These are phyloP conservation scores for Penicillium coprophilum DNA, from an alignment of 495 filamentous ascomycete species.

Conservation along the genomic window DNA sequence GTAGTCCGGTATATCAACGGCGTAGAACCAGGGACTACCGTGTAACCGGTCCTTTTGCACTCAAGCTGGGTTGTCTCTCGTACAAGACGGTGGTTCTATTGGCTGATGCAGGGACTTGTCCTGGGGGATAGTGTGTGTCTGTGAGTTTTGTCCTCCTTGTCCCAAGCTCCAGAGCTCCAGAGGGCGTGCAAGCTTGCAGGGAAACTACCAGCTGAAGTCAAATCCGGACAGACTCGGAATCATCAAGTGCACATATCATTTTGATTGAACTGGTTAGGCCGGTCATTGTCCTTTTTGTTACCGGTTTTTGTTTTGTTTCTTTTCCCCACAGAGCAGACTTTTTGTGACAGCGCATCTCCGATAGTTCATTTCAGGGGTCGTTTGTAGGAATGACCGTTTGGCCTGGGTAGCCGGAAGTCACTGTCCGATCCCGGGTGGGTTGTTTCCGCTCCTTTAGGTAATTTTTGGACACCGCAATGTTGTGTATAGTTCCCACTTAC, in stretches of 20 bases:
- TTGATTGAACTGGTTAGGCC: conserved; percentile 1
- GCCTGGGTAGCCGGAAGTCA: conserved; percentile 17
- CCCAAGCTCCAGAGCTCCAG: conserved; percentile 6
- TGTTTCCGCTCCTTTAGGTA: conserved; percentile 6
- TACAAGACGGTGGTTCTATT: conserved; percentile 16
- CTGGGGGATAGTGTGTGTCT: not conserved
- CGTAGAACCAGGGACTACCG: conserved; percentile 9
- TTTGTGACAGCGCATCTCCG: conserved; percentile 19
- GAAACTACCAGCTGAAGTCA: conserved; percentile 11
- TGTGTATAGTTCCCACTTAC: conserved; percentile 6
- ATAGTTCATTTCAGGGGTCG: conserved; percentile 8
- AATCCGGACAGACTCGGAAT: conserved; percentile 17
- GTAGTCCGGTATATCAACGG: conserved; percentile 22
- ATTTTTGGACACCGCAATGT: conserved; percentile 5
- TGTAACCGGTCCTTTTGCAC: conserved; percentile 20
- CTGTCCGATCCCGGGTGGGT: conserved; percentile 17
- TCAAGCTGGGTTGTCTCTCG: conserved; percentile 4
- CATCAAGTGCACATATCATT: conserved; percentile 1
- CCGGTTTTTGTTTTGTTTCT: not conserved
- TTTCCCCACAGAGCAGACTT: not conserved
- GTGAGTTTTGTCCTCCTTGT: conserved; percentile 3
- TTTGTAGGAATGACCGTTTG: conserved; percentile 27
- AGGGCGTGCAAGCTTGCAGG: conserved; percentile 16
- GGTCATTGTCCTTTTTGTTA: conserved; percentile 9
- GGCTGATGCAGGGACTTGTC: conserved; percentile 19